Percentiles rank a stretch among this genome's conserved stretches.
Evolutionary conservation across 2,329 filamentous ascomycete genomes (phyloP).

Genomic region (Boeremia lycopersici): DNA sequence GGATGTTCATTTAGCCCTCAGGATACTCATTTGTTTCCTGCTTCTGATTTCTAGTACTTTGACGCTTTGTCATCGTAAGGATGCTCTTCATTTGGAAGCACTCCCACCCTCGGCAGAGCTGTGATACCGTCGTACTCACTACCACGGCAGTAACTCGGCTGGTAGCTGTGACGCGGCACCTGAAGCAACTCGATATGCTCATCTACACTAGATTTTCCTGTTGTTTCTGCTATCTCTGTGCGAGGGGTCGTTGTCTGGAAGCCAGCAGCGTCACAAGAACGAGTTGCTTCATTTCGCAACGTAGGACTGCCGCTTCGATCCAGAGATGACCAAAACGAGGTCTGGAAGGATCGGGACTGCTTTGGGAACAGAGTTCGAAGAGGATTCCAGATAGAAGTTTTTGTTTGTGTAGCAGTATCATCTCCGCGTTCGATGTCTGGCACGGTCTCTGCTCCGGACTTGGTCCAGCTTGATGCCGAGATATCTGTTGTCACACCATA

Average conservation of each 20-base stretch:
- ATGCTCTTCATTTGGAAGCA: background rate
- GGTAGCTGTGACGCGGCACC: background rate
- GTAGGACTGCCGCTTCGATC: background rate
- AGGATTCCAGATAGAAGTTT: background rate
- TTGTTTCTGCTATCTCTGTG: background rate
- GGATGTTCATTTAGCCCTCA: no score
- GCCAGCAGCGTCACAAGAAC: background rate
- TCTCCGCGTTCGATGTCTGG: background rate
- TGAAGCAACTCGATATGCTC: slow-evolving; percentile 4
- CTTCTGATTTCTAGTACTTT: no score
- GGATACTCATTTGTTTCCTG: no score
- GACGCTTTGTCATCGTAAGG: background rate
- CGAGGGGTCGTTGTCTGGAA: background rate
- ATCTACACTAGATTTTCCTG: background rate
- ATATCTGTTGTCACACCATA: slow-evolving; percentile 1
- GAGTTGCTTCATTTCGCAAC: background rate
- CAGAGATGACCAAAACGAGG: slow-evolving; percentile 2
- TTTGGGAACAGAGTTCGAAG: background rate
- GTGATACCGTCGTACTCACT: background rate
- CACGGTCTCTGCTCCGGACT: background rate
- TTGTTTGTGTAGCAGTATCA: background rate
- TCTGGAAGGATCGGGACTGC: background rate
- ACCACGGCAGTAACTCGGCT: no score
- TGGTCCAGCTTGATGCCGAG: background rate
- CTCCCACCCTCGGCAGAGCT: background rate